A percentile compares a stretch with the other conserved stretches of the same genome.
Evolutionary conservation across 768 basidiomycete species (phyloP).

Genomic region (Solioccasus polychromus): DNA sequence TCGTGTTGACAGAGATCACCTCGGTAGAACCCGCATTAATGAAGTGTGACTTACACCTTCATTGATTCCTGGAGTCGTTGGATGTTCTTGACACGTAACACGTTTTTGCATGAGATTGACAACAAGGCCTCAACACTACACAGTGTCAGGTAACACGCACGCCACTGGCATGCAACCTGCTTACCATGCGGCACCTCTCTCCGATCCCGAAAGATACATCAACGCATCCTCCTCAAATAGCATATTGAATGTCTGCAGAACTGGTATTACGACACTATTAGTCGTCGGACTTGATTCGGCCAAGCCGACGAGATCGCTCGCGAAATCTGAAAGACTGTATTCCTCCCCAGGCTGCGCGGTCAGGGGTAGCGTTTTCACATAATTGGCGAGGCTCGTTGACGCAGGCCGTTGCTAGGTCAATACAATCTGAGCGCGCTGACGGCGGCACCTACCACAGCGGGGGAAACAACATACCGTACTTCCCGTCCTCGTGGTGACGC

Average conservation of each 20-base stretch:
- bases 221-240: slow-evolving; percentile 70
- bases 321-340: slow-evolving; percentile 52
- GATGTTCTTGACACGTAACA: slow-evolving; percentile 74
- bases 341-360: slow-evolving; percentile 20
- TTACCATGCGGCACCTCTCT: slow-evolving; percentile 52
- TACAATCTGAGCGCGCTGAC: slow-evolving; percentile 15
- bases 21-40: slow-evolving; percentile 14
- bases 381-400: slow-evolving; percentile 56
- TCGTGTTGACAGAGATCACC: slow-evolving; percentile 12
- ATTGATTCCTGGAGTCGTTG: slow-evolving; percentile 77
- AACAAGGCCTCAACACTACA: slow-evolving; percentile 55
- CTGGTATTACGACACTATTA: slow-evolving; percentile 80
- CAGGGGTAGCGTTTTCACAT: slow-evolving; percentile 52
- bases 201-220: slow-evolving; percentile 42
- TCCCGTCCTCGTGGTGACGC: slow-evolving; percentile 80
- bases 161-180: slow-evolving; percentile 22
- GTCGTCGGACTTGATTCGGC: slow-evolving; percentile 51
- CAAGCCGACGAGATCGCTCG: slow-evolving; percentile 54
- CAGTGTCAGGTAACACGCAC: slow-evolving; percentile 10
- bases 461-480: slow-evolving; percentile 61
- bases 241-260: slow-evolving; percentile 70
- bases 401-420: slow-evolving; percentile 63
- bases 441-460: slow-evolving; percentile 4
- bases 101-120: slow-evolving; percentile 55
- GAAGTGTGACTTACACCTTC: slow-evolving; percentile 64